Conservation (phyloP, 352 stramenopile genomes). For the Globisporangium sylvaticum region DNA sequence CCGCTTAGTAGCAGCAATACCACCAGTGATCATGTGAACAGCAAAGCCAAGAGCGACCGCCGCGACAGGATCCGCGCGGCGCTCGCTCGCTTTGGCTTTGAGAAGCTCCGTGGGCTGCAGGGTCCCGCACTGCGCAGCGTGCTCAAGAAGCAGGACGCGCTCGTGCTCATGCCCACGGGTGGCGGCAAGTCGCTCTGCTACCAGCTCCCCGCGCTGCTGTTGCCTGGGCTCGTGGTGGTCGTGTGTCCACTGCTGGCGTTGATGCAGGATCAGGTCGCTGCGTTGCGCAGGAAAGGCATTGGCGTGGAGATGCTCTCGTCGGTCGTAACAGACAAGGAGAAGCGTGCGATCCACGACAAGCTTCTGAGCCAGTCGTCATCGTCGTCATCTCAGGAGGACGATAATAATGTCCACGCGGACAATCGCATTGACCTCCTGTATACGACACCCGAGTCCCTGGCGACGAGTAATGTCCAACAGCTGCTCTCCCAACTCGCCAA, state of each 20-base stretch:
- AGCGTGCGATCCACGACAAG: conserved; percentile 22
- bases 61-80: conserved; percentile 44
- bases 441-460: conserved; percentile 84
- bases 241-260: conserved; percentile 86
- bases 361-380: conserved; percentile 19
- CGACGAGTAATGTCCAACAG: conserved; percentile 42
- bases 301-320: conserved; percentile 58
- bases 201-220: conserved; percentile 82
- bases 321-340: conserved; percentile 30
- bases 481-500: conserved; percentile 32
- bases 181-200: conserved; percentile 98
- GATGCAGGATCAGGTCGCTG: conserved; percentile 86
- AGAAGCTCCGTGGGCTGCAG: conserved; percentile 37
- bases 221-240: conserved; percentile 80
- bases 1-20: neutral
- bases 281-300: conserved; percentile 43
- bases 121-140: conserved; percentile 40
- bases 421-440: conserved; percentile 70
- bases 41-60: conserved; percentile 27
- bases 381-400: neutral
- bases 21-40: neutral
- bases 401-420: neutral
- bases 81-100: conserved; percentile 43
- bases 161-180: conserved; percentile 95
- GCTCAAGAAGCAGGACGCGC: conserved; percentile 36